phyloP scores from a whole-genome alignment of 306 rosid species.

The Dalbergia cultrata region DNA sequence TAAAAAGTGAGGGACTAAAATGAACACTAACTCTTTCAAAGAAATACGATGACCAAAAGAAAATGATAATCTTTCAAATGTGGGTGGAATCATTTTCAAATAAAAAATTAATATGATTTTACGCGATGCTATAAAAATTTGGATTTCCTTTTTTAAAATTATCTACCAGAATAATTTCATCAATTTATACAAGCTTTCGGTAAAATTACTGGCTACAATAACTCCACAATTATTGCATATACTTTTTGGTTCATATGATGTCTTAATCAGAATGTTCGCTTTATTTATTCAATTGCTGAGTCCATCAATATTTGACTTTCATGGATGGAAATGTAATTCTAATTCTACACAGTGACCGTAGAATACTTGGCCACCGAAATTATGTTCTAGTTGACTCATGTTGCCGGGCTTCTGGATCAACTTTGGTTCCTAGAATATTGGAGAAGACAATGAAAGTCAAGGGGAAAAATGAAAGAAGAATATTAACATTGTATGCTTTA shows the following conservation, averaged over 20 bases:
- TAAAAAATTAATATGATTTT: neutral
- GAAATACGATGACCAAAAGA: neutral
- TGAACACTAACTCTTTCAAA: too few species aligned
- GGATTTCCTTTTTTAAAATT: neutral
- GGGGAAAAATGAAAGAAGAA: neutral
- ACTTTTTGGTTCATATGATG: conserved; percentile 20
- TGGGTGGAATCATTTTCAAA: neutral
- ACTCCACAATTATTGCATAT: conserved; percentile 24
- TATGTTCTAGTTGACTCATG: conserved; percentile 44
- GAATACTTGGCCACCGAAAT: conserved; percentile 27
- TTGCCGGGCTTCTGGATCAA: conserved; percentile 15
- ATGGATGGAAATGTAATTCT: conserved; percentile 20
- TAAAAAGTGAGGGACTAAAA: too few species aligned
- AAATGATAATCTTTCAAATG: conserved; percentile 13
- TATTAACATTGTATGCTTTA: neutral
- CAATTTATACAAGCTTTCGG: conserved; percentile 16
- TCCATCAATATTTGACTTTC: conserved; percentile 41
- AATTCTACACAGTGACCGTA: conserved; percentile 19
- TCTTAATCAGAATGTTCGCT: conserved; percentile 33
- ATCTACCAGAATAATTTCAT: neutral
- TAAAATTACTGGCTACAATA: conserved; percentile 23
- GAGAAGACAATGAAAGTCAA: conserved; percentile 29
- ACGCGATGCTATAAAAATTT: neutral
- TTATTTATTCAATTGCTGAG: conserved; percentile 23
- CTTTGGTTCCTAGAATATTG: conserved; percentile 41